phyloP scores from a whole-genome alignment of 2,329 filamentous ascomycete genomes.

The Capronia americana region DNA sequence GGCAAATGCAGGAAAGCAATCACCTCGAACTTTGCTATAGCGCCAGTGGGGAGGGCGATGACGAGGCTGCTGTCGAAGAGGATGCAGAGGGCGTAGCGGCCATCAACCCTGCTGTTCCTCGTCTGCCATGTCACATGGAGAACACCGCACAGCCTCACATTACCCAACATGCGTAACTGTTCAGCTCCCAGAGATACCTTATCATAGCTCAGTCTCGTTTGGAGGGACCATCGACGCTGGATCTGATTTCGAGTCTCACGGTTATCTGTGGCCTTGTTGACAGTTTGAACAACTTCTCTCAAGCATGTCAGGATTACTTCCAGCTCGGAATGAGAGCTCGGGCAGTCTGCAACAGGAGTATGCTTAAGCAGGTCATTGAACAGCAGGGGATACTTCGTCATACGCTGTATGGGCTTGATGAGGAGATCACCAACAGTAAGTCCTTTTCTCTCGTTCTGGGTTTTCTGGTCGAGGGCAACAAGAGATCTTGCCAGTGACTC shows the following conservation, averaged over 20 bases:
- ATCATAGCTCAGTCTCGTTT: constrained; percentile 78
- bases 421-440: constrained; percentile 84
- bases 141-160: constrained; percentile 80
- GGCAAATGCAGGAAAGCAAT: constrained; percentile 75
- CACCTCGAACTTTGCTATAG: constrained; percentile 73
- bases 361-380: constrained; percentile 82
- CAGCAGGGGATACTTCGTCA: constrained; percentile 88
- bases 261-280: constrained; percentile 85
- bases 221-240: constrained; percentile 82
- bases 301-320: constrained; percentile 74
- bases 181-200: constrained; percentile 62
- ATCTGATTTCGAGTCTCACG: constrained; percentile 71
- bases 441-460: constrained; percentile 72
- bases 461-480: constrained; percentile 69
- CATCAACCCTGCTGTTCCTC: constrained; percentile 65
- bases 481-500: constrained; percentile 81
- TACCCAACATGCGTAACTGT: constrained; percentile 79
- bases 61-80: constrained; percentile 83
- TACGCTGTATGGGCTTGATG: constrained; percentile 93
- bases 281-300: constrained; percentile 75
- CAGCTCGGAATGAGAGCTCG: constrained; percentile 79
- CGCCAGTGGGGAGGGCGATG: constrained; percentile 70
- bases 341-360: constrained; percentile 85
- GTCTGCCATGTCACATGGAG: constrained; percentile 84
- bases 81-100: constrained; percentile 82